Conservation (phyloP, 1,284 basidiomycete species). For the Ceratobasidium papillatum region DNA sequence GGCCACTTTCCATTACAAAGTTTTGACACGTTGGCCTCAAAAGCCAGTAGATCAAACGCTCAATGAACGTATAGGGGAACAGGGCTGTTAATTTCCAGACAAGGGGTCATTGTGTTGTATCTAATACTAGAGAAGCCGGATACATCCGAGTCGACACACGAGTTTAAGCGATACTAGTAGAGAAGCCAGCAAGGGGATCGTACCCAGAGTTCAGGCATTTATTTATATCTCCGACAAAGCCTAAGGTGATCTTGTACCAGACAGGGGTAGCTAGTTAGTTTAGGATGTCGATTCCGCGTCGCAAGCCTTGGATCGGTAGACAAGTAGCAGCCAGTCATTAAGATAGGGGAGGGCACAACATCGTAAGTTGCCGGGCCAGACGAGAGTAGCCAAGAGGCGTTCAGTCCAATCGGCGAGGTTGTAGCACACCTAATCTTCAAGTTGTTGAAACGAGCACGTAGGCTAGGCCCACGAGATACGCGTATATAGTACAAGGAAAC, state of each 20-base stretch:
- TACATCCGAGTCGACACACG: conserved; percentile 1
- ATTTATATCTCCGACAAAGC: background rate
- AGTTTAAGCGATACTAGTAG: background rate
- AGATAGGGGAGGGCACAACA: too few species aligned
- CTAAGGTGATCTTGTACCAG: background rate
- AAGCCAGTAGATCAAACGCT: conserved; percentile 26
- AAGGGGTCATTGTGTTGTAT: background rate
- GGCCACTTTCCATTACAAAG: background rate
- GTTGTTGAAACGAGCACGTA: background rate
- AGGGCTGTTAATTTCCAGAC: background rate
- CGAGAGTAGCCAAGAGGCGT: too few species aligned
- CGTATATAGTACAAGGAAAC: background rate
- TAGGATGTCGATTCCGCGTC: background rate
- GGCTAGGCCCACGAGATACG: background rate
- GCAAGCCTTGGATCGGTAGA: background rate
- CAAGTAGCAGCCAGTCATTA: background rate
- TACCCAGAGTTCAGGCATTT: background rate
- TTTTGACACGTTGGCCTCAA: conserved; percentile 1
- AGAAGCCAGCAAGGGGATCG: background rate
- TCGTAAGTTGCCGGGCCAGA: too few species aligned
- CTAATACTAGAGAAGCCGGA: background rate
- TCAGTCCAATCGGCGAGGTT: too few species aligned
- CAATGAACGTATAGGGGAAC: conserved; percentile 30
- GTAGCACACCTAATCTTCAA: background rate
- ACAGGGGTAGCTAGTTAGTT: background rate